Conservation (phyloP, 768 basidiomycete genomes). For the Clathrus columnatus region DNA sequence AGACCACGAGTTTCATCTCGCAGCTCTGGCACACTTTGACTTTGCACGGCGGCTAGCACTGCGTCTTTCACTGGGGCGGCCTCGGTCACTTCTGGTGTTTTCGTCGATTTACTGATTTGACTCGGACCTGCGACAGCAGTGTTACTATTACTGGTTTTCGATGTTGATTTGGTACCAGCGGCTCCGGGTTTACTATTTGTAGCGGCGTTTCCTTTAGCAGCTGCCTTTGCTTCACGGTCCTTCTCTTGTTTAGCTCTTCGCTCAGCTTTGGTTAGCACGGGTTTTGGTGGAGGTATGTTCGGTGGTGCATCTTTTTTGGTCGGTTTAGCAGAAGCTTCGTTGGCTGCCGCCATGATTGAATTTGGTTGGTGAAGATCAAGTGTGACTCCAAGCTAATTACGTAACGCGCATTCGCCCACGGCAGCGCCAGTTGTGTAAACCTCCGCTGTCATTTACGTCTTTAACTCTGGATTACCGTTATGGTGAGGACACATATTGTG, state of each 20-base stretch:
- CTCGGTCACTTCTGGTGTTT: slow-evolving; percentile 6
- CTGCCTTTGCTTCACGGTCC: slow-evolving; percentile 70
- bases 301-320: neutral
- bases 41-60: slow-evolving; percentile 5
- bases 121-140: neutral
- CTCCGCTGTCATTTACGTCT: neutral
- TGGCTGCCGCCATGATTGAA: neutral
- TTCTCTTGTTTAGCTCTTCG: slow-evolving; percentile 71
- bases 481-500: neutral
- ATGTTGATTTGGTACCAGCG: neutral
- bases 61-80: slow-evolving; percentile 14
- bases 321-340: neutral
- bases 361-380: neutral
- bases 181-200: slow-evolving; percentile 3
- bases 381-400: neutral
- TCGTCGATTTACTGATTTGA: neutral
- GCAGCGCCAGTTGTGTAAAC: neutral
- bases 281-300: neutral
- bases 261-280: slow-evolving; percentile 69
- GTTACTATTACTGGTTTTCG: neutral
- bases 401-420: neutral
- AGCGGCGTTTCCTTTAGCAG: slow-evolving; percentile 29
- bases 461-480: neutral
- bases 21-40: slow-evolving; percentile 24
- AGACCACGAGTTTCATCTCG: slow-evolving; percentile 47